Percentiles rank a stretch among this genome's conserved stretches.
Conservation (phyloP, 148 eudicot species). For the Cornus kousa region DNA sequence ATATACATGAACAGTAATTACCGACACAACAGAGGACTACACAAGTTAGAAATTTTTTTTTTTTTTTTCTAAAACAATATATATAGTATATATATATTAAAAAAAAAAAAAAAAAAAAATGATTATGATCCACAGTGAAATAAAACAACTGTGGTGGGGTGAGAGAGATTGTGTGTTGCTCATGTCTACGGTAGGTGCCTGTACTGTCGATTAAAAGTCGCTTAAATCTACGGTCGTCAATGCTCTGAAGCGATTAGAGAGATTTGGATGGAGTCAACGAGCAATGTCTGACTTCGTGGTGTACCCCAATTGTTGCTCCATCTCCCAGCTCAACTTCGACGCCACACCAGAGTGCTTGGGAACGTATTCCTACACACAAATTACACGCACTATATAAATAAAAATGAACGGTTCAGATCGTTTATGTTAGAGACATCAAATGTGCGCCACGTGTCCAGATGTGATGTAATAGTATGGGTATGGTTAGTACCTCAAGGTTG, state of each 20-base stretch:
- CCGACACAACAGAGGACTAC: not conserved
- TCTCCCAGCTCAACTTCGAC: slow-evolving; percentile 76
- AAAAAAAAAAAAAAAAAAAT: too few species aligned
- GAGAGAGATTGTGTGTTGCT: not conserved
- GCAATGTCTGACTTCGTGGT: slow-evolving; percentile 59
- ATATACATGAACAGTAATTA: not conserved
- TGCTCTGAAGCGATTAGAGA: not conserved
- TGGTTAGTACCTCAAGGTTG: slow-evolving; percentile 70
- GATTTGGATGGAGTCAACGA: slow-evolving; percentile 39
- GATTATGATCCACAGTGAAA: not conserved
- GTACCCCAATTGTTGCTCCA: slow-evolving; percentile 79
- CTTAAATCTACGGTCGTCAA: not conserved
- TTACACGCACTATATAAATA: too few species aligned
- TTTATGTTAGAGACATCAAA: not conserved
- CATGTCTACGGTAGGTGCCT: not conserved
- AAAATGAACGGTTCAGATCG: not conserved
- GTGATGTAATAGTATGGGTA: not conserved
- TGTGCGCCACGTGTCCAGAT: not conserved
- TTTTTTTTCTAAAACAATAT: not conserved
- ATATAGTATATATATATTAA: too few species aligned
- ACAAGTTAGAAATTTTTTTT: not conserved
- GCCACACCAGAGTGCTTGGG: slow-evolving; percentile 52
- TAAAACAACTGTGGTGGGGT: not conserved
- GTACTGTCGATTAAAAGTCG: not conserved
- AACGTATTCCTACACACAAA: slow-evolving; percentile 49